phyloP scores from a whole-genome alignment of 2,329 filamentous ascomycete genomes.

The Colletotrichum eleusines region DNA sequence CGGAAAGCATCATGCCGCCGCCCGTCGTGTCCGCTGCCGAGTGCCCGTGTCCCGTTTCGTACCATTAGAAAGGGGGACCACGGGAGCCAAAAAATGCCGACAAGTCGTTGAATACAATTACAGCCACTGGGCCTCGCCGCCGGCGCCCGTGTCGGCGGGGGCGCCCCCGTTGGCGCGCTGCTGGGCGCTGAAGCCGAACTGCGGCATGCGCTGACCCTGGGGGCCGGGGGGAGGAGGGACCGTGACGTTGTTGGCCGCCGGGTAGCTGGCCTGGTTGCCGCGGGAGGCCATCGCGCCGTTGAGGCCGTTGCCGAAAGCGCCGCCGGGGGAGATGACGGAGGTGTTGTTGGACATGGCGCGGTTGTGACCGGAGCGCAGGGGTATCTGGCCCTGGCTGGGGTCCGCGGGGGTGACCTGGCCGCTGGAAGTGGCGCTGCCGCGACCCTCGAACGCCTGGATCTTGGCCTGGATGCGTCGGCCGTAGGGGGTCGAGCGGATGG shows the following conservation, averaged over 20 bases:
- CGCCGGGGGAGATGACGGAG: conserved; percentile 51
- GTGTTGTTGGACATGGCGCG: conserved; percentile 58
- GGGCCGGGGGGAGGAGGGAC: conserved; percentile 47
- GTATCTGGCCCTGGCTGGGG: conserved; percentile 65
- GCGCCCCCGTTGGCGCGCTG: conserved; percentile 29
- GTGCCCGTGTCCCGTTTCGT: conserved; percentile 36
- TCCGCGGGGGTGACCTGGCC: conserved; percentile 67
- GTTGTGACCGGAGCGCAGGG: conserved; percentile 58
- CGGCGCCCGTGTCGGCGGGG: conserved; percentile 46
- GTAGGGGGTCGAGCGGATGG: conserved; percentile 91
- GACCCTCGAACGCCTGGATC: conserved; percentile 73
- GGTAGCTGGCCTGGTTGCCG: conserved; percentile 53
- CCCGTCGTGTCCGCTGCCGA: conserved; percentile 41
- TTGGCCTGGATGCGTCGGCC: conserved; percentile 94
- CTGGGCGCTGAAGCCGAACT: conserved; percentile 34
- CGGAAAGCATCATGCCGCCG: conserved; percentile 39
- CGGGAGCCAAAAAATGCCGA: conserved; percentile 1
- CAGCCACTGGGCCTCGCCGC: conserved; percentile 55
- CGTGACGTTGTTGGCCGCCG: conserved; percentile 49
- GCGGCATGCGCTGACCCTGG: conserved; percentile 32
- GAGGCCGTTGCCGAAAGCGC: conserved; percentile 43
- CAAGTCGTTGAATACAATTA: conserved; percentile 47
- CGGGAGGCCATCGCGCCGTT: conserved; percentile 48
- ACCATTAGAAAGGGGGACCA: conserved; percentile 30
- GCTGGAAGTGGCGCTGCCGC: conserved; percentile 56